Percentiles rank a stretch among this genome's conserved stretches.
These are phyloP conservation scores for Neospermospora avenae DNA, from an alignment of 2,329 filamentous ascomycete species.

Conservation along the genomic window DNA sequence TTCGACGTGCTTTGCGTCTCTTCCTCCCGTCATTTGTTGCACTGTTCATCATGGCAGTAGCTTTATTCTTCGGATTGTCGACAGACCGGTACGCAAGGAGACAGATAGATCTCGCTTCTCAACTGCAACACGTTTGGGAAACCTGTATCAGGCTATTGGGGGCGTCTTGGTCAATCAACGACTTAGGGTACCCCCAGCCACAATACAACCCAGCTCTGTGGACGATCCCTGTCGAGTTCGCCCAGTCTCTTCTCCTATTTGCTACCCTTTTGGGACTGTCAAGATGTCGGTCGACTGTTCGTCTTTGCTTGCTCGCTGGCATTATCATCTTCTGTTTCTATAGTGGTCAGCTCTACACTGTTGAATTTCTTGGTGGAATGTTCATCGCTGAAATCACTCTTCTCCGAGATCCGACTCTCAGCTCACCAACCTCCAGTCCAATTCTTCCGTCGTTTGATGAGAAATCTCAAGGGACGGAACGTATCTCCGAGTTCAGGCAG, in stretches of 20 bases:
- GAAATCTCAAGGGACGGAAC: neutral
- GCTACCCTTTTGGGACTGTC: constrained; percentile 29
- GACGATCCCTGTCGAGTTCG: constrained; percentile 35
- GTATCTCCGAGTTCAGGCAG: constrained; percentile 6
- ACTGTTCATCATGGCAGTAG: constrained; percentile 43
- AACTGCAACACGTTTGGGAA: constrained; percentile 41
- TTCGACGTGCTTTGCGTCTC: constrained; percentile 45
- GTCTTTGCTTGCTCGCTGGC: constrained; percentile 24
- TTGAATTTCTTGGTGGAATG: constrained; percentile 47
- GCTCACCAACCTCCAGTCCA: constrained; percentile 23
- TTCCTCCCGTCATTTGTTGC: constrained; percentile 45
- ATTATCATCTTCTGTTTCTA: constrained; percentile 31
- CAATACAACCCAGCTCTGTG: constrained; percentile 33
- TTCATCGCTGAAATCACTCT: constrained; percentile 44
- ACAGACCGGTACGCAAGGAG: constrained; percentile 42
- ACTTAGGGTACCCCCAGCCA: constrained; percentile 19
- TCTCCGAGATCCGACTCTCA: constrained; percentile 31
- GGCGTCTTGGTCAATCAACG: constrained; percentile 26
- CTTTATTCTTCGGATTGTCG: constrained; percentile 45
- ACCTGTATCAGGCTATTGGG: constrained; percentile 39
- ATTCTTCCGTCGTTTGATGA: constrained; percentile 24
- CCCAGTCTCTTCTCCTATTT: constrained; percentile 34
- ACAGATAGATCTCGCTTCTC: constrained; percentile 36
- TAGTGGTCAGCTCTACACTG: constrained; percentile 25
- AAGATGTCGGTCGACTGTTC: constrained; percentile 24